Evolutionary conservation across 495 filamentous ascomycete genomes (phyloP), one percentile per base, ranked within the genome.

Genomic region (Acidomyces sp.): DNA sequence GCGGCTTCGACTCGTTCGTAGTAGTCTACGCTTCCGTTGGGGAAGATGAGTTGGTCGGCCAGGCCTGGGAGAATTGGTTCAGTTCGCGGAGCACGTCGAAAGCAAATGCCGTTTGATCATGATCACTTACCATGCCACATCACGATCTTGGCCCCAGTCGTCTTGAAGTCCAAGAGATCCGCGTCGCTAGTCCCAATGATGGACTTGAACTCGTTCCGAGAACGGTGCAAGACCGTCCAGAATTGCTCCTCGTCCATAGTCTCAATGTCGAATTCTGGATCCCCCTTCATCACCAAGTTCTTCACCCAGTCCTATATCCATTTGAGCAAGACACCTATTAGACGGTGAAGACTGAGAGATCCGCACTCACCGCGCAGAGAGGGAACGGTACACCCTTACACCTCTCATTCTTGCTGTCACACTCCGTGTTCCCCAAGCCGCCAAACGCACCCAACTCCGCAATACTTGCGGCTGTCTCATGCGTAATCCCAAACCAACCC

Each of bases 101-200:
- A 16, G 13, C 16, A 6, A 32, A n/a, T 6, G 24, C 15, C 3
- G 3, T 21, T 30, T 33, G 25, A 11, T 21, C 7, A 6, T 3
- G 12, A 11, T 6, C 20, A 41, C 39, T 3, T 49, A 27, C 67
- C 68, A 37, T 72, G 66, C 50, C 55, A 68, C 2, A 53, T 59
- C 21, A 72, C 53, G 29, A 72, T 42, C 41, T 68, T 69, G 10
- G 62, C 61, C 0, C 67, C 65, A 3, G 46, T 31, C 5, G 48
- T 27, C 2, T 47, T 44, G 35, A 72, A 66, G 6, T 37, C 48
- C 0, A 52, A 51, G 17, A 72, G 57, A 51, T 72, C 55, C 1
- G 66, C 56, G 26, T 67, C 55, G 24, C 52, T 33, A 3, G 57
- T 60, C 15, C 45, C 48, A 3, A 67, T 49, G 3, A 67, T 40